Evolutionary conservation across 2,329 filamentous ascomycete species (phyloP), one percentile per base, ranked within the genome.

Genomic region (Penicillium nordicum): DNA sequence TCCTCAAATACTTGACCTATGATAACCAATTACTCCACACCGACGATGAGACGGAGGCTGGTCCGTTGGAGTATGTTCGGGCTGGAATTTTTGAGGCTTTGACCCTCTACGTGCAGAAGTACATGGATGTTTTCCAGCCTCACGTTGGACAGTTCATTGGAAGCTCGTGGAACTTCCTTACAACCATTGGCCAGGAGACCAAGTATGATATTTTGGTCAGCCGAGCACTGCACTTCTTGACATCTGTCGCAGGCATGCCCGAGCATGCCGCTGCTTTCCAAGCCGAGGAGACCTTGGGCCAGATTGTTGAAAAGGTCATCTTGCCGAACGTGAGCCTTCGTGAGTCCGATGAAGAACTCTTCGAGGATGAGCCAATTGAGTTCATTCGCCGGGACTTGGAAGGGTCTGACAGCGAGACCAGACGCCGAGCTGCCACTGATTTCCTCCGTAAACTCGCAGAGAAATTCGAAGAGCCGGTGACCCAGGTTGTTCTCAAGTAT

Each of bases 301-400:
- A 96, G 72, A 90, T 99, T 51, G 90, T 97, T 10, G 92, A 97
- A 73, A 96, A 96, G 77, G 94, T 97, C 57, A 90, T 99, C 55
- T 78, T 99, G 62, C 93, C 94, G 10, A 99, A 99, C 68, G 85
- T 99, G 57, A 88, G 89, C 16, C 79, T 99, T 58, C 86, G 95
- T 63, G 94, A 97, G 68, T 94, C 92, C 0, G 95, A 99, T 63
- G 84, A 96, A 53, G 94, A 99, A 73, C 83, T 96, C 63, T 97
- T 99, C 66, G 94, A 99, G 72, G 95, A 99, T 71, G 95, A 99
- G 78, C 94, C 94, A 0, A 99, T 99, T 63, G 94, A 99, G 74
- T 99, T 96, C 71, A 99, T 99, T 69, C 85, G 94, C 61, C 85
- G 92, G 67, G 94, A 99, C 74, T 80, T 99, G 46, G 94, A 99